Conservation (phyloP, 2,329 filamentous ascomycete species). For the Cercospora brassicicola region DNA sequence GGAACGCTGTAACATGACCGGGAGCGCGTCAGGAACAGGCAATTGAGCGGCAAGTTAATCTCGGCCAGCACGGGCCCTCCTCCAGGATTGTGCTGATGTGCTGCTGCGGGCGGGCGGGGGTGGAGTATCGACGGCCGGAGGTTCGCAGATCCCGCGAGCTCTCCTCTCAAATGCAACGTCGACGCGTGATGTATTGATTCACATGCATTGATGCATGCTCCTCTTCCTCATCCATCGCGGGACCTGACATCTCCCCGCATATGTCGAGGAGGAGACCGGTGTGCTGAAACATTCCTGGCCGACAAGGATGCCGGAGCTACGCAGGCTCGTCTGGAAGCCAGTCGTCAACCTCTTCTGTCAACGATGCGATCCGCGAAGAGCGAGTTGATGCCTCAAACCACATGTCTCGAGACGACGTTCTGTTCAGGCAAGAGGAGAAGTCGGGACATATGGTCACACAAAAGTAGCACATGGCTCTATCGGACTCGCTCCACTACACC, state of each 20-base stretch:
- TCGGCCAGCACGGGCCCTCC: neutral
- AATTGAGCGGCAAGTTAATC: slow-evolving; percentile 1
- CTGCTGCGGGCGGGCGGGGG: neutral
- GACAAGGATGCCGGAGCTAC: neutral
- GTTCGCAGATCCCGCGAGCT: neutral
- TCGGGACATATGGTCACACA: neutral
- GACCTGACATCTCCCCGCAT: neutral
- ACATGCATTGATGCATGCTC: neutral
- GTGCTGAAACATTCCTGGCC: neutral
- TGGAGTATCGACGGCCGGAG: neutral
- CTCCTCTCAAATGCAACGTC: neutral
- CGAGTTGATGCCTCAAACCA: neutral
- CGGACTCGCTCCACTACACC: slow-evolving; percentile 1
- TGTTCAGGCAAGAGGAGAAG: neutral
- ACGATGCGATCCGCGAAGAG: neutral
- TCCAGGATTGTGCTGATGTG: neutral
- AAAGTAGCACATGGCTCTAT: neutral
- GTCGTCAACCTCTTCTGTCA: no score
- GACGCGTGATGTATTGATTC: neutral
- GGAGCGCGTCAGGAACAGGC: neutral
- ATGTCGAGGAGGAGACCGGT: neutral
- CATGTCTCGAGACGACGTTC: neutral
- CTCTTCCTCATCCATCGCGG: neutral
- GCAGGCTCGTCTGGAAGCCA: neutral
- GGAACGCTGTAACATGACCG: neutral